Percentiles rank a stretch among this genome's conserved stretches.
Conservation (phyloP, 2,329 filamentous ascomycete genomes). For the Hymenoscyphus albidus region DNA sequence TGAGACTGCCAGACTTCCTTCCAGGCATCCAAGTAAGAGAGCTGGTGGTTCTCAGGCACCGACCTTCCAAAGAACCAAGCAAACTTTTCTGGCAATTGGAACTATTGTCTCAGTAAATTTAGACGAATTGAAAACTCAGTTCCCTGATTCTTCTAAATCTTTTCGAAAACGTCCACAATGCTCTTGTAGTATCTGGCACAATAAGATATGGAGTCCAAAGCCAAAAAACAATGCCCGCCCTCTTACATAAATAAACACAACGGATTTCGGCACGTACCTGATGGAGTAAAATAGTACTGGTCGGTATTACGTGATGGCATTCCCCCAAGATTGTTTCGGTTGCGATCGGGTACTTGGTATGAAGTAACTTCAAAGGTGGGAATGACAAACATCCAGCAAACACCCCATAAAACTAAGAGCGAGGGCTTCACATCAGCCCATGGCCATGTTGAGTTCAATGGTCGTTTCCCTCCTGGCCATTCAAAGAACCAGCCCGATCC, state of each 20-base stretch:
- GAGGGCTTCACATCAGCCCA: constrained; percentile 28
- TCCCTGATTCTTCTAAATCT: background rate
- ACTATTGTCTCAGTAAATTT: no score
- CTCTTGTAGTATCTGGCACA: no score
- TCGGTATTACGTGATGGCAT: constrained; percentile 4
- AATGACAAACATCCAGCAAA: constrained; percentile 30
- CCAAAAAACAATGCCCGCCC: no score
- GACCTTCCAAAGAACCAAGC: no score
- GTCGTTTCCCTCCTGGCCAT: constrained; percentile 25
- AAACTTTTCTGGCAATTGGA: no score
- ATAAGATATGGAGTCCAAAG: no score
- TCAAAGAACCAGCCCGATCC: constrained; percentile 29
- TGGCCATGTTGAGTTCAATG: constrained; percentile 29
- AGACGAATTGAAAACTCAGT: no score
- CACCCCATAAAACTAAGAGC: constrained; percentile 28
- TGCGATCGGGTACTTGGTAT: background rate
- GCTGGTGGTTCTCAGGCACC: no score
- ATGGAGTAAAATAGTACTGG: constrained; percentile 8
- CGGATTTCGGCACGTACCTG: constrained; percentile 7
- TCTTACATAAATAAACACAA: background rate
- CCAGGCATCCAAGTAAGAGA: background rate
- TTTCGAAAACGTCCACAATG: no score
- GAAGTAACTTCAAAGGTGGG: constrained; percentile 9
- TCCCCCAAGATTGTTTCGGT: background rate
- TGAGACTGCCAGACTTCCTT: constrained; percentile 1